Evolutionary conservation across 495 filamentous ascomycete genomes (phyloP).

Genomic region (Astrothelium subdiscretum): DNA sequence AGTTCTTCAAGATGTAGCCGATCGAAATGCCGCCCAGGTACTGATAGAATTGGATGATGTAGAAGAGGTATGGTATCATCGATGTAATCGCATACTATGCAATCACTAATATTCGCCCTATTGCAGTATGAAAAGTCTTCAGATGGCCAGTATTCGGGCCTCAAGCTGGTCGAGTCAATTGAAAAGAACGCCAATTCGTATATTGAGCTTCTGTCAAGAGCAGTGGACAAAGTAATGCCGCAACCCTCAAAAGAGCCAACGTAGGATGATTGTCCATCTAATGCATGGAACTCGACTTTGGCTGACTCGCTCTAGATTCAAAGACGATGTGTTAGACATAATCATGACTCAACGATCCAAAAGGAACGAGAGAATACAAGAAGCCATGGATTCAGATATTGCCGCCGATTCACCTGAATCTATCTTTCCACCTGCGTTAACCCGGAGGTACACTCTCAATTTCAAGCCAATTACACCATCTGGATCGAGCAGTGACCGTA

Average conservation of each 20-base stretch:
- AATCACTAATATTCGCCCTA: not conserved
- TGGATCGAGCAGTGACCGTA: conserved; percentile 49
- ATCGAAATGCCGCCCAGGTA: conserved; percentile 61
- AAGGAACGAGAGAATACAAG: conserved; percentile 64
- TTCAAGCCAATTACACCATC: conserved; percentile 81
- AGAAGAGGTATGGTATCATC: conserved; percentile 41
- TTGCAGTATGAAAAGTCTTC: conserved; percentile 60
- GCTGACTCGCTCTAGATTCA: conserved; percentile 49
- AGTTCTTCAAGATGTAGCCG: conserved; percentile 75
- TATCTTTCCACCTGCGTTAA: conserved; percentile 82
- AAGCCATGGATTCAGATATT: conserved; percentile 54
- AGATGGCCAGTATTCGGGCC: conserved; percentile 28
- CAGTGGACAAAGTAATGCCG: conserved; percentile 80
- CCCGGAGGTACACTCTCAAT: conserved; percentile 84
- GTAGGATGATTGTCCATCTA: conserved; percentile 36
- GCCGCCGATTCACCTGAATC: conserved; percentile 43
- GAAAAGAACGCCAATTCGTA: conserved; percentile 90
- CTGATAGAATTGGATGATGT: conserved; percentile 86
- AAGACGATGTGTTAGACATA: conserved; percentile 93
- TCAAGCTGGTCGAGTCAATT: conserved; percentile 74
- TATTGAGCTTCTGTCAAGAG: conserved; percentile 78
- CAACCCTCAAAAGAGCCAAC: conserved; percentile 63
- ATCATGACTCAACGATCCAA: conserved; percentile 84
- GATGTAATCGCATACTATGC: not conserved
- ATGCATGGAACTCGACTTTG: not conserved